Evolutionary conservation across 2,329 filamentous ascomycete genomes (phyloP).

Genomic region (Piedraia hortae): DNA sequence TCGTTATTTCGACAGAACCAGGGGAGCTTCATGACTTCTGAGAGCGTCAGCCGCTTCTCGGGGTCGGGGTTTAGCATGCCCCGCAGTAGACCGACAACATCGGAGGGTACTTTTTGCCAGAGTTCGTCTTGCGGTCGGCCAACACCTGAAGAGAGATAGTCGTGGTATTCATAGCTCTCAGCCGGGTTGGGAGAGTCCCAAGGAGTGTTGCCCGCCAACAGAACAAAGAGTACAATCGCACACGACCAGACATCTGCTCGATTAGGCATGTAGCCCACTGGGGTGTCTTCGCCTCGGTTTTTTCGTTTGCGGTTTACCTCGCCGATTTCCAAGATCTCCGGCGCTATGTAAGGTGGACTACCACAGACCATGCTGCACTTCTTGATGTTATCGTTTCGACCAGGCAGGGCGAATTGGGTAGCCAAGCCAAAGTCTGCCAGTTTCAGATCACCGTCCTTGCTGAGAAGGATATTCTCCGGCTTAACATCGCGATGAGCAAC

Average conservation of each 20-base stretch:
- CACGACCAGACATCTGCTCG: conserved; percentile 90
- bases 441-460: conserved; percentile 62
- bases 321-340: conserved; percentile 43
- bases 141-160: conserved; percentile 60
- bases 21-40: conserved; percentile 66
- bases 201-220: conserved; percentile 85
- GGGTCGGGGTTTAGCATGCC: conserved; percentile 79
- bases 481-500: conserved; percentile 54
- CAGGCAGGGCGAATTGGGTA: conserved; percentile 66
- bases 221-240: conserved; percentile 87
- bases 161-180: conserved; percentile 69
- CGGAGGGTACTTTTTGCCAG: conserved; percentile 50
- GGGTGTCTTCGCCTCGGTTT: conserved; percentile 18
- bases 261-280: conserved; percentile 46
- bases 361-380: conserved; percentile 73
- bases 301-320: conserved; percentile 19
- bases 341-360: conserved; percentile 88
- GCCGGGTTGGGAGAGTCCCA: conserved; percentile 71
- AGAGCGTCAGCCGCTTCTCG: conserved; percentile 50
- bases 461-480: conserved; percentile 84
- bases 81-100: conserved; percentile 54
- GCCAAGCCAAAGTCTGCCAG: conserved; percentile 92
- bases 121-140: conserved; percentile 42
- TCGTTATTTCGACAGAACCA: conserved; percentile 76
- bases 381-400: conserved; percentile 32